phyloP scores from a whole-genome alignment of 441 rosid genomes.

The Geranium incanum region DNA sequence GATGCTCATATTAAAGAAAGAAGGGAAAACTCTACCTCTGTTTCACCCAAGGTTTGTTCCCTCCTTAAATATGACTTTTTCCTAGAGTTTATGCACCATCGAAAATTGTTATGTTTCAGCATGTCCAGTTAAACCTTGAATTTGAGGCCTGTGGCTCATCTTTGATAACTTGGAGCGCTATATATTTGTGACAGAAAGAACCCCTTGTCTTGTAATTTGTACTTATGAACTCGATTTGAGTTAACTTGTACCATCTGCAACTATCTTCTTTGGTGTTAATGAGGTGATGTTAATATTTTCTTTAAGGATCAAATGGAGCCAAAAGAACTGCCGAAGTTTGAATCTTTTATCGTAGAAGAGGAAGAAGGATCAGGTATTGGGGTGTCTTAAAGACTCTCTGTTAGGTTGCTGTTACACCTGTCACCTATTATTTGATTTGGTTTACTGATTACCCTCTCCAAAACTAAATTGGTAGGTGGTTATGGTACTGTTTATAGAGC shows the following conservation, averaged over 20 bases:
- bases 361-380: slow-evolving; percentile 81
- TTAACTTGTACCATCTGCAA: not conserved
- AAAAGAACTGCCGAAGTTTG: slow-evolving; percentile 55
- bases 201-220: not conserved
- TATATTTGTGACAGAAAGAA: not conserved
- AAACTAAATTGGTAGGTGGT: slow-evolving; percentile 59
- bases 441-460: slow-evolving; percentile 16
- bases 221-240: not conserved
- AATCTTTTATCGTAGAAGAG: slow-evolving; percentile 56
- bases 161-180: not conserved
- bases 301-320: slow-evolving; percentile 49
- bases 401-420: slow-evolving; percentile 7
- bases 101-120: not conserved
- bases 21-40: slow-evolving; percentile 21
- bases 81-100: not conserved
- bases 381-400: slow-evolving; percentile 8
- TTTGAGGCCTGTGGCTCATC: not conserved
- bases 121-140: not conserved
- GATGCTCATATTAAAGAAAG: slow-evolving; percentile 33
- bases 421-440: not conserved
- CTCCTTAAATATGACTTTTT: slow-evolving; percentile 7
- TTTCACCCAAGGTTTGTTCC: slow-evolving; percentile 27
- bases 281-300: slow-evolving; percentile 20
- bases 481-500: slow-evolving; percentile 90
- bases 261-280: slow-evolving; percentile 9